Percentiles rank a stretch among this genome's conserved stretches.
Evolutionary conservation across 2,329 filamentous ascomycete species (phyloP).

Genomic region (Arthrobotrys musiformis): DNA sequence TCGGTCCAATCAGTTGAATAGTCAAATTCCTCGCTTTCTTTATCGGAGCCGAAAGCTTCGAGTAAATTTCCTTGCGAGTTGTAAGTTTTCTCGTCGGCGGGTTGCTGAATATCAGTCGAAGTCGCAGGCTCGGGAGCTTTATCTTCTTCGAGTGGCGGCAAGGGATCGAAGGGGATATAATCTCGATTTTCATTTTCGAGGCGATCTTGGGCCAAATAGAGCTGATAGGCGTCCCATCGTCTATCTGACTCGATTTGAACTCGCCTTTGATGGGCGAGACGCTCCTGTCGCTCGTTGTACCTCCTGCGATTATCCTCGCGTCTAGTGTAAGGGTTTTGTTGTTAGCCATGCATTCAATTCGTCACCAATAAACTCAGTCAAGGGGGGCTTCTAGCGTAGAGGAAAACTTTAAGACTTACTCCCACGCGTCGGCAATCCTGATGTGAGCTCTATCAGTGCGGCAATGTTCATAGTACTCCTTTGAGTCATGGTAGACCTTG

Average conservation of each 20-base stretch:
- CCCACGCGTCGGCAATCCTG: background rate
- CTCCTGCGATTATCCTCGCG: background rate
- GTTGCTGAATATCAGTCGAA: background rate
- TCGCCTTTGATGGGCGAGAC: background rate
- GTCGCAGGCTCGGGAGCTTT: background rate
- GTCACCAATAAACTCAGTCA: no score
- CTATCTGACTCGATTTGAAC: background rate
- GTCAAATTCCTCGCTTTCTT: background rate
- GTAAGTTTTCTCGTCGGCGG: background rate
- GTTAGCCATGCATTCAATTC: background rate
- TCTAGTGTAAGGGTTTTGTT: background rate
- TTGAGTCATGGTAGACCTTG: background rate
- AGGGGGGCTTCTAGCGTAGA: no score
- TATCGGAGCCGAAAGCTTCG: background rate
- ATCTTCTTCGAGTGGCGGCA: background rate
- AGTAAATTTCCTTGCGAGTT: background rate
- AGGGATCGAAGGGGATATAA: no score
- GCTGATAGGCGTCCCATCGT: background rate
- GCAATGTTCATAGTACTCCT: slow-evolving; percentile 25
- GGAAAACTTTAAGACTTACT: slow-evolving; percentile 10
- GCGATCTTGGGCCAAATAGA: background rate
- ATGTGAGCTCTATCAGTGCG: slow-evolving; percentile 9
- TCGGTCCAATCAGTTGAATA: slow-evolving; percentile 27
- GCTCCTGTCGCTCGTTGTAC: background rate
- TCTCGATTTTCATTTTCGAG: no score